Base-by-base conservation (phyloP, 345 rosid species). In the Aquilaria sinensis region DNA sequence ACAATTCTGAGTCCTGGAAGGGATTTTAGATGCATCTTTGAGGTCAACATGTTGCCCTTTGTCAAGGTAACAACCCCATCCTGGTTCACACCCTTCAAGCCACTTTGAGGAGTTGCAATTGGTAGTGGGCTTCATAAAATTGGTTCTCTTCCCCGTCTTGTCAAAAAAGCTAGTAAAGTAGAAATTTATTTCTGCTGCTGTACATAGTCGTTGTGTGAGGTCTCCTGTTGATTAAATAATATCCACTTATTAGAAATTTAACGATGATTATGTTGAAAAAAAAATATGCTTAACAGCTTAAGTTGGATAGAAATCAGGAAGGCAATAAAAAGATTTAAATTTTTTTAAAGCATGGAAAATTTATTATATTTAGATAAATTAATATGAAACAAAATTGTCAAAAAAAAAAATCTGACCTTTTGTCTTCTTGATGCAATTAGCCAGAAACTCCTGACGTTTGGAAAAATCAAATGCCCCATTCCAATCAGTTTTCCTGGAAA, bases 51-150 rank as follows among this genome's bases (percentile, higher is more conserved):
- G 70, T 63, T 74, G 61, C 29, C 65, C 66, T 52, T 61, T 59
- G n/a, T 71, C 73, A 9, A 83, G 72, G 50, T 65, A 63, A 61
- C 98, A 92, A 68, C 85, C 86, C 98, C 98, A 92, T 58, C 98
- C 96, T 10, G 96, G 98, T 63, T 92, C 98, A 60, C 98, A 88
- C 55, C 98, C 96, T 1, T 83, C n/a, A 43, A 66, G 74, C 98
- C 98, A 92, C 56, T 80, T 76, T 47, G 72, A 71, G 71, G 86
- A 76, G 69, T 92, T 92, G 74, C 98, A 92, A 76, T 88, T 92
- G 60, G 72, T 75, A 71, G 88, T 86, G 56, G 92, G 90, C 34
- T 56, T 72, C 66, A 88, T 65, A 73, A 76, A 80, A 67, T 67
- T 74, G 58, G 61, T 51, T 45, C 67, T 61, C 51, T 63, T 45